Evolutionary conservation across 805 yeast species (phyloP), one percentile per base, ranked within the genome.

Genomic region (Metschnikowia corniflorae): DNA sequence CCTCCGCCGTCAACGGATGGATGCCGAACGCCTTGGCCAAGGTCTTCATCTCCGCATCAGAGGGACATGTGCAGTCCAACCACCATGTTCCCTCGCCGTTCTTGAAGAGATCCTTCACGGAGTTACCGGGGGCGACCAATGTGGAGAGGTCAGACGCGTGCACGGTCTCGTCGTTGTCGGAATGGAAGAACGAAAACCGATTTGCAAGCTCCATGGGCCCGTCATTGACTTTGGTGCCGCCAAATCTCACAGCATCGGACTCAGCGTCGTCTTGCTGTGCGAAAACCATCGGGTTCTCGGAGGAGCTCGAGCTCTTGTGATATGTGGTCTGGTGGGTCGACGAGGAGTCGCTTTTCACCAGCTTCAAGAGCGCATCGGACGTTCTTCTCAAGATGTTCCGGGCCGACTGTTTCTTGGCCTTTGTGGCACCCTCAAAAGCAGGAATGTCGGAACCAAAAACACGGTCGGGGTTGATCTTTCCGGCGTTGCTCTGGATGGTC

Each of bases 1-100:
- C 98, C 65, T 91, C 98, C 2, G 96, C 88, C 0, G 97, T 91
- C 70, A 91, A 79, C 19, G 98, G 97, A 68, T 91, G 97, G 64
- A 91, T 86, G 7, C 96, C 96, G 61, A 91, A 91, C 0, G 97
- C 93, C 53, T 89, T 89, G 6, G 96, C 82, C 26, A 91, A 60
- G 51, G 86, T 80, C 55, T 84, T 83, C 96, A 93, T 87, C 63
- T 91, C 98, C 16, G 80, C 80, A 55, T 91, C 97, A 0, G 96
- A 86, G 4, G 98, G 97, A 54, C 95, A 83, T 27, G 79, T 70
- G 57, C 97, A 88, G 59, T 93, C 97, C 27, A 91, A 67, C 96
- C 97, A 91, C 97, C 97, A 89, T 5, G 88, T 79, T 2, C 87
- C 82, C 38, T 80, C 79, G 13, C 81, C 80, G 30, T 76, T 73